Conservation (phyloP, 2,329 filamentous ascomycete species). For the Fusarium vanettenii region DNA sequence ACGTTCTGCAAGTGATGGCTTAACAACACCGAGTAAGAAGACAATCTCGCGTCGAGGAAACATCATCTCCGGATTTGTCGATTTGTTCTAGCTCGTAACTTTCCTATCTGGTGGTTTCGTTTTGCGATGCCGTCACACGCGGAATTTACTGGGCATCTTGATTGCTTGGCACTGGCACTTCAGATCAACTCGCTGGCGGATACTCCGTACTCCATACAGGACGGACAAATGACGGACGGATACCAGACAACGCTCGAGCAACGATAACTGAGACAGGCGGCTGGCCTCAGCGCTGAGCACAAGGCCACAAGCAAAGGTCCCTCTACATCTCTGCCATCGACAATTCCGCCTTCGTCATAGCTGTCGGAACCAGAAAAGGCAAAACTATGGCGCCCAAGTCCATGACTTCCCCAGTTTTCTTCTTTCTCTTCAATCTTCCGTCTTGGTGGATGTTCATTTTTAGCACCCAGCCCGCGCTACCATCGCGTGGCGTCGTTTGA, state of each 20-base stretch:
- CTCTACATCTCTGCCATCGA: not conserved
- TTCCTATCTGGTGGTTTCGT: not conserved
- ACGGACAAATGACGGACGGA: not conserved
- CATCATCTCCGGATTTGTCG: slow-evolving; percentile 8
- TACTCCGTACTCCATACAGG: not conserved
- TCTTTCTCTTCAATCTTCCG: not conserved
- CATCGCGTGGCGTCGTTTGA: slow-evolving; percentile 17
- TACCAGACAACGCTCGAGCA: not conserved
- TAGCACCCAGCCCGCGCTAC: slow-evolving; percentile 34
- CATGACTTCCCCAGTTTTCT: slow-evolving; percentile 3
- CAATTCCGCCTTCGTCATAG: slow-evolving; percentile 1
- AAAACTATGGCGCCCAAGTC: slow-evolving; percentile 2
- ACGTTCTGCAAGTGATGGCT: slow-evolving; percentile 14
- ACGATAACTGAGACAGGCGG: not conserved
- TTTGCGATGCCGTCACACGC: not conserved
- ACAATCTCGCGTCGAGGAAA: slow-evolving; percentile 19
- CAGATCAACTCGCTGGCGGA: not conserved
- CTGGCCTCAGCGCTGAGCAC: not conserved
- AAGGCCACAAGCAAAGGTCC: not conserved
- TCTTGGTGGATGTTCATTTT: slow-evolving; percentile 33
- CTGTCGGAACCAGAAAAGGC: not conserved
- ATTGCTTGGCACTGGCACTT: not conserved
- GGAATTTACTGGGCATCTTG: not conserved
- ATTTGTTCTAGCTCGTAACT: not conserved
- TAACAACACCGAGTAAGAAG: slow-evolving; percentile 1